A percentile compares a stretch with the other conserved stretches of the same genome.
Evolutionary conservation across 345 rosid species (phyloP).

Genomic region (Rubroshorea leprosula): DNA sequence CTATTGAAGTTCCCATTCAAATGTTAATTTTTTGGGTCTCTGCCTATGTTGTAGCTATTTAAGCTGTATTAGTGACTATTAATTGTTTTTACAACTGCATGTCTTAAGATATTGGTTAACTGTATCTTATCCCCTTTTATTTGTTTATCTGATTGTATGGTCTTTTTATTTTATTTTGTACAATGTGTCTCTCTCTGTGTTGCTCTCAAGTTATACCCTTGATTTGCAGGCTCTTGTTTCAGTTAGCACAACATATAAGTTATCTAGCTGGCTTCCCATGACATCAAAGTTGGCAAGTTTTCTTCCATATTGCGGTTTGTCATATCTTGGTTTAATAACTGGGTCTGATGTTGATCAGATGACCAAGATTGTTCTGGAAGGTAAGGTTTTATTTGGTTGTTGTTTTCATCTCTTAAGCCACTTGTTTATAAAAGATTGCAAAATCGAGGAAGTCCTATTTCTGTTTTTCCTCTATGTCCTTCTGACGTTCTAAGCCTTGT

Average conservation of each 20-base stretch:
- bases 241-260: slow-evolving; percentile 32
- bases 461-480: background rate
- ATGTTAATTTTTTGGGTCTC: background rate
- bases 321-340: slow-evolving; percentile 60
- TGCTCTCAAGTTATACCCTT: slow-evolving; percentile 23
- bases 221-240: slow-evolving; percentile 62
- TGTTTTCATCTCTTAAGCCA: no score
- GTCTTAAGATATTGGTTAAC: no score
- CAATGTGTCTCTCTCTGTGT: background rate
- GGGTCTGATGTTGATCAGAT: slow-evolving; percentile 50
- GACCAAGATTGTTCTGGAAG: slow-evolving; percentile 33
- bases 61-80: no score
- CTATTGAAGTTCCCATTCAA: slow-evolving; percentile 5
- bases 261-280: slow-evolving; percentile 33
- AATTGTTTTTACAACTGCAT: no score
- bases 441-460: background rate
- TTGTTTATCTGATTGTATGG: slow-evolving; percentile 6
- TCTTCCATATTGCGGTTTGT: slow-evolving; percentile 50
- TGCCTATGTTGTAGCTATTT: background rate
- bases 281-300: slow-evolving; percentile 39
- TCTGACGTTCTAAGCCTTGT: background rate
- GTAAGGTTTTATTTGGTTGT: slow-evolving; percentile 19
- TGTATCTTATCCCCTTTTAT: background rate
- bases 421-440: no score
- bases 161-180: background rate